phyloP scores from a whole-genome alignment of 1,284 basidiomycete genomes.

The Waitea zeae region DNA sequence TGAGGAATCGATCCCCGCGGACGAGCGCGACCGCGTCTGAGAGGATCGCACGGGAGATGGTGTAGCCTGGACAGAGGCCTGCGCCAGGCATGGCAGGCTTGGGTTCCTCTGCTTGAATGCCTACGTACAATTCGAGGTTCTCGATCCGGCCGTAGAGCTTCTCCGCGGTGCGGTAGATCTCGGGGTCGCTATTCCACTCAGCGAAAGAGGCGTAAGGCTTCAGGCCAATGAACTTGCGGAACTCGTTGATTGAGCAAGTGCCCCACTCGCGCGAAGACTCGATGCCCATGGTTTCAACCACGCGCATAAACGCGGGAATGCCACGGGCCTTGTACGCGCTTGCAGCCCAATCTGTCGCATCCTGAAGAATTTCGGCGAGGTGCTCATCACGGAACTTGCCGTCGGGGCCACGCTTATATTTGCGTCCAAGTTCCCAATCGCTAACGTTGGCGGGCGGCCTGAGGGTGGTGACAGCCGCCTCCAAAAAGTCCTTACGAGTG shows the following conservation, averaged over 20 bases:
- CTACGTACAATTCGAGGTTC: constrained; percentile 61
- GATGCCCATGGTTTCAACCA: constrained; percentile 62
- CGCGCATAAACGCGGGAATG: constrained; percentile 46
- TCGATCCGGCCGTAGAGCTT: constrained; percentile 59
- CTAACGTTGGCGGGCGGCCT: constrained; percentile 19
- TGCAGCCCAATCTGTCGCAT: constrained; percentile 49
- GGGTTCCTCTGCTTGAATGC: constrained; percentile 62
- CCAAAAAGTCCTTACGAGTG: constrained; percentile 23
- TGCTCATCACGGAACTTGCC: constrained; percentile 53
- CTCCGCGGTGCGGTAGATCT: constrained; percentile 45
- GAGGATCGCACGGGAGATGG: constrained; percentile 72
- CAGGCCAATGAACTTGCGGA: constrained; percentile 36
- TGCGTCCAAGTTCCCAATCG: constrained; percentile 32
- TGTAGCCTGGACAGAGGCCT: constrained; percentile 76
- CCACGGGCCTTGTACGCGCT: constrained; percentile 64
- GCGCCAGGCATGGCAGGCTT: constrained; percentile 59
- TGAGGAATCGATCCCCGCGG: constrained; percentile 60
- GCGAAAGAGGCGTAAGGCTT: constrained; percentile 42
- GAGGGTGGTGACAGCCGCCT: constrained; percentile 17
- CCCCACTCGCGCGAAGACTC: constrained; percentile 58
- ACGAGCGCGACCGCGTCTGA: constrained; percentile 64
- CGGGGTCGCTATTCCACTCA: constrained; percentile 64
- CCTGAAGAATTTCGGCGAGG: constrained; percentile 45
- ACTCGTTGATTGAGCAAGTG: constrained; percentile 60
- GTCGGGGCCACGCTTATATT: constrained; percentile 25